A percentile compares a stretch with the other conserved stretches of the same genome.
Conservation (phyloP, 2,329 filamentous ascomycete genomes). For the Apiospora saccharicola region DNA sequence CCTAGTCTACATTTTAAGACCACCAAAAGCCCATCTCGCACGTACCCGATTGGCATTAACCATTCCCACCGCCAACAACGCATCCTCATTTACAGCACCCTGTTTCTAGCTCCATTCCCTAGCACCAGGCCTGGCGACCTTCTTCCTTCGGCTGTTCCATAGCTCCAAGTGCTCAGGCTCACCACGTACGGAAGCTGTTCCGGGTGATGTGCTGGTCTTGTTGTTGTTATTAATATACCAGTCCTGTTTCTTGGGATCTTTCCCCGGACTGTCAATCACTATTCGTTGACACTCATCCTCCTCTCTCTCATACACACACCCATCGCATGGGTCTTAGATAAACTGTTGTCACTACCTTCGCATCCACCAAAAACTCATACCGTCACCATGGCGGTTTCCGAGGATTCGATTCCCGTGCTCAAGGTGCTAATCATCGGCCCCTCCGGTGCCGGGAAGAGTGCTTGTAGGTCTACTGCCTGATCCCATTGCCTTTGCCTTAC, state of each 20-base stretch:
- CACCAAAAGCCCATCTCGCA: constrained; percentile 7
- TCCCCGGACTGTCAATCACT: background rate
- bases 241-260: background rate
- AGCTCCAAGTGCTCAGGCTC: constrained; percentile 9
- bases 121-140: background rate
- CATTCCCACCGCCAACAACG: constrained; percentile 19
- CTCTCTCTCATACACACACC: background rate
- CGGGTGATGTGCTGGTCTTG: background rate
- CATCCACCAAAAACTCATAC: constrained; percentile 15
- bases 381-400: constrained; percentile 51
- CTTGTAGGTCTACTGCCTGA: constrained; percentile 49
- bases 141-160: constrained; percentile 8
- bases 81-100: constrained; percentile 7
- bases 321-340: constrained; percentile 3
- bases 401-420: constrained; percentile 56
- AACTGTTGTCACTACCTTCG: background rate
- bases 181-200: background rate
- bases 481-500: background rate
- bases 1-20: background rate
- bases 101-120: background rate
- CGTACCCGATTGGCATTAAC: constrained; percentile 4
- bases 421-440: constrained; percentile 64
- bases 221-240: constrained; percentile 20
- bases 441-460: constrained; percentile 63
- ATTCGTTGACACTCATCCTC: background rate